A percentile compares a stretch with the other conserved stretches of the same genome.
Conservation (phyloP, 2,329 filamentous ascomycete species). For the Davidsoniella virescens region DNA sequence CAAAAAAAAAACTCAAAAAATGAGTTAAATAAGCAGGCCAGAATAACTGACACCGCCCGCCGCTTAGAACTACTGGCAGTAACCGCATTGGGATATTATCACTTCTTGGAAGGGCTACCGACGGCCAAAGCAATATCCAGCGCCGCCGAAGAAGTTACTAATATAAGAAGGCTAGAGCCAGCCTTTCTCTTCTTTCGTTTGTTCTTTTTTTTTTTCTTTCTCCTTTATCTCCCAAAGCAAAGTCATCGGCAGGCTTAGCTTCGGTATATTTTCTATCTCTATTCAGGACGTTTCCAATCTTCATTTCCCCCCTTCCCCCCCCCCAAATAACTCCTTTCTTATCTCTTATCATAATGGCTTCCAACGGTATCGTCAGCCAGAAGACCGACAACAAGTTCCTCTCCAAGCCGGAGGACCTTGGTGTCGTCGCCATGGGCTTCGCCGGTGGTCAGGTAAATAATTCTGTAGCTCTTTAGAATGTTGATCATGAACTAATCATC, state of each 20-base stretch:
- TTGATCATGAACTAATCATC: neutral
- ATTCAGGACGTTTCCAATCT: neutral
- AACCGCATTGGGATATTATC: too few species aligned
- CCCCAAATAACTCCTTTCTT: neutral
- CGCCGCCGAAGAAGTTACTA: neutral
- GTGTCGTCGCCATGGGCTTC: conserved; percentile 88
- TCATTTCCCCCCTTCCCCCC: neutral
- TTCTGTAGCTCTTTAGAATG: neutral
- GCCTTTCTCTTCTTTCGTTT: neutral
- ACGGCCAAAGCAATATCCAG: too few species aligned
- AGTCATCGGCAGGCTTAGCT: conserved; percentile 13
- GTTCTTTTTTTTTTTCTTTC: conserved; percentile 9
- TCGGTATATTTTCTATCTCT: conserved; percentile 7
- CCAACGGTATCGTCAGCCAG: conserved; percentile 31
- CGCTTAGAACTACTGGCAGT: too few species aligned
- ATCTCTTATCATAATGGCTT: conserved; percentile 9
- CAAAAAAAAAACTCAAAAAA: neutral
- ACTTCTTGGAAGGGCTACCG: too few species aligned
- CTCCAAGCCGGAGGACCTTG: conserved; percentile 60
- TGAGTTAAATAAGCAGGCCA: neutral
- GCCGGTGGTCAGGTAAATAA: conserved; percentile 75
- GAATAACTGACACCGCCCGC: neutral
- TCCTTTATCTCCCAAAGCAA: conserved; percentile 9
- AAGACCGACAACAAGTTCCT: conserved; percentile 59
- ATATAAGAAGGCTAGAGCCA: conserved; percentile 4